These are phyloP conservation scores for Populus alba DNA, from an alignment of 345 rosid species.

Conservation along the genomic window DNA sequence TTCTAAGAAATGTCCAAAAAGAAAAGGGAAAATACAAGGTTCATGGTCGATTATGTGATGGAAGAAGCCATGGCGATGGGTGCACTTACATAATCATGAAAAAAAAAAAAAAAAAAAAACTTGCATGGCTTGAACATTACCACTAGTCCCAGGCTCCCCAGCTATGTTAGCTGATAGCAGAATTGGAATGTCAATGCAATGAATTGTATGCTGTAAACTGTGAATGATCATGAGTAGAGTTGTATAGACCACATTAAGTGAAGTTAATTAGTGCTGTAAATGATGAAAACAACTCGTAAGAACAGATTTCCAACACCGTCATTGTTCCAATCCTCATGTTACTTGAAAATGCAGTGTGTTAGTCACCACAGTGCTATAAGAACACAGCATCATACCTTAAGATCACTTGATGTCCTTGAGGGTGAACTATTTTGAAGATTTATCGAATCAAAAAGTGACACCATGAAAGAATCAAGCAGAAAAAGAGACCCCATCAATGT, in stretches of 20 bases:
- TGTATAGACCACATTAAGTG: neutral
- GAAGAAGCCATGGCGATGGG: neutral
- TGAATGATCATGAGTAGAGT: neutral
- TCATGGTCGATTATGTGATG: neutral
- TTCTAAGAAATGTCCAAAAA: neutral
- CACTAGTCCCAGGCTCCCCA: neutral
- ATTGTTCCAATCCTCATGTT: neutral
- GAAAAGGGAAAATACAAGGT: neutral
- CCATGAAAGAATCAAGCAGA: constrained; percentile 63
- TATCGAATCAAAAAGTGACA: constrained; percentile 55
- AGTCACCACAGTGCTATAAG: neutral
- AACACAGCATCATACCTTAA: constrained; percentile 46
- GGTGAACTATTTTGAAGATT: constrained; percentile 38
- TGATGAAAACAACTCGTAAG: neutral
- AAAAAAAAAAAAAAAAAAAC: neutral
- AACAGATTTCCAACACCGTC: neutral
- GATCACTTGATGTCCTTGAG: constrained; percentile 23
- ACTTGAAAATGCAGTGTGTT: neutral
- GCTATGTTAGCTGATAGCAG: too few relatives aligned
- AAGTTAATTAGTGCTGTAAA: neutral
- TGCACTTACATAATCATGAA: neutral
- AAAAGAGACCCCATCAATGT: constrained; percentile 45
- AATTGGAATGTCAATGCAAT: neutral
- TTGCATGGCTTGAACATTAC: neutral
- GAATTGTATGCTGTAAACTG: neutral